Percentiles rank a stretch among this genome's conserved stretches.
Evolutionary conservation across 176 grass and related monocot species (phyloP).

Genomic region (Aegilops sharonensis): DNA sequence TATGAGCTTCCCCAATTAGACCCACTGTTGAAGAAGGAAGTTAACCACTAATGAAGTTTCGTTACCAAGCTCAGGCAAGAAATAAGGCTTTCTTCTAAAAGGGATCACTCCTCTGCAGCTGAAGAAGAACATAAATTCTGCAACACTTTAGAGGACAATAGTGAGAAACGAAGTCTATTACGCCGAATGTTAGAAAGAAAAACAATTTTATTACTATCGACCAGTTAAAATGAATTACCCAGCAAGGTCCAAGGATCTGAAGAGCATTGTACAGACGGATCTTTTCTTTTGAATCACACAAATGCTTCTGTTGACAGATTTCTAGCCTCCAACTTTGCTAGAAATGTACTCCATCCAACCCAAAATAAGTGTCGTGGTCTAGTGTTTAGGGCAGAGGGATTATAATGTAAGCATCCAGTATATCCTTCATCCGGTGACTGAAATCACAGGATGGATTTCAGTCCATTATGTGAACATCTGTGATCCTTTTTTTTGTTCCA

Average conservation of each 20-base stretch:
- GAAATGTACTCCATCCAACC: not conserved
- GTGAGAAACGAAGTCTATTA: conserved; percentile 6
- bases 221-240: conserved; percentile 1
- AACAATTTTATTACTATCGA: conserved; percentile 3
- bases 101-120: not conserved
- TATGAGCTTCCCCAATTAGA: conserved; percentile 72
- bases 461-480: not conserved
- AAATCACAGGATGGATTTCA: not conserved
- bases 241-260: conserved; percentile 1
- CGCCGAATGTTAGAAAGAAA: not conserved
- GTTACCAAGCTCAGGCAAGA: conserved; percentile 7
- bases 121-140: conserved; percentile 4
- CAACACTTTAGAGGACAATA: not conserved
- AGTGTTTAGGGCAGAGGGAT: too few relatives aligned
- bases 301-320: not conserved
- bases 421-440: not conserved
- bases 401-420: not conserved
- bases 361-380: too few relatives aligned
- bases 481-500: not conserved
- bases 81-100: conserved; percentile 12
- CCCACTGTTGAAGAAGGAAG: conserved; percentile 52
- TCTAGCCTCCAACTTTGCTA: not conserved
- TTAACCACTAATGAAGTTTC: conserved; percentile 23
- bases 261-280: conserved; percentile 21
- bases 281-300: not conserved